Conservation (phyloP, 352 stramenopile species). For the Pythium scleroteichum region DNA sequence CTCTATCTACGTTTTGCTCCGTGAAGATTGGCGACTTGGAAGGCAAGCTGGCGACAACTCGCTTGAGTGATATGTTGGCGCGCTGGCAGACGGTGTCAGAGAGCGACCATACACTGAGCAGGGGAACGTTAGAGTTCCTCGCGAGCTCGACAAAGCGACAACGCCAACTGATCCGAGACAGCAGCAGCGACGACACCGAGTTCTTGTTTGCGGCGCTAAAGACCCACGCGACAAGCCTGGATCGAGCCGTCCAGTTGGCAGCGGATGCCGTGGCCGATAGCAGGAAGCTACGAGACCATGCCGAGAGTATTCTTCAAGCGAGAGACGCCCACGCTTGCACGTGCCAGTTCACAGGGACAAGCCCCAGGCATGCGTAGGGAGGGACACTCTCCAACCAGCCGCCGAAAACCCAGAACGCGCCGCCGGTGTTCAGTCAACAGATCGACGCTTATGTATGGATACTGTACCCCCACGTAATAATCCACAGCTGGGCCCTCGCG, state of each 20-base stretch:
- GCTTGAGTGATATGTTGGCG: constrained; percentile 11
- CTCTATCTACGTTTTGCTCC: constrained; percentile 21
- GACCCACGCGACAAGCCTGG: constrained; percentile 10
- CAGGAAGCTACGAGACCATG: neutral
- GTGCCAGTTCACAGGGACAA: neutral
- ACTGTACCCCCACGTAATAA: too few relatives aligned
- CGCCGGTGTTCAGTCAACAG: too few relatives aligned
- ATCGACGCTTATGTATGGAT: too few relatives aligned
- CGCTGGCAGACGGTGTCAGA: constrained; percentile 5
- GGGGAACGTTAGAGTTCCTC: constrained; percentile 21
- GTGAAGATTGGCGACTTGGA: constrained; percentile 21
- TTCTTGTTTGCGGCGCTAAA: constrained; percentile 5
- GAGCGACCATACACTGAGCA: neutral
- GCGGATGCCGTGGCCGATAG: constrained; percentile 10
- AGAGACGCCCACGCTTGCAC: constrained; percentile 7
- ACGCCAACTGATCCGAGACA: neutral
- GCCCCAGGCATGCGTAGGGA: too few relatives aligned
- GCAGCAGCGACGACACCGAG: neutral
- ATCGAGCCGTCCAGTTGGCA: constrained; percentile 15
- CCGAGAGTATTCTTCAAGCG: constrained; percentile 7
- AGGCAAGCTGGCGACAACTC: constrained; percentile 18
- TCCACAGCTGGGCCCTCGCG: too few relatives aligned
- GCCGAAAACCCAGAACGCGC: too few relatives aligned
- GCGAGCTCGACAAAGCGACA: neutral
- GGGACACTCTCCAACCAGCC: too few relatives aligned